A percentile compares a stretch with the other conserved stretches of the same genome.
phyloP scores from a whole-genome alignment of 192 early-diverging fungal genomes.

The Pilobolus umbonatus region DNA sequence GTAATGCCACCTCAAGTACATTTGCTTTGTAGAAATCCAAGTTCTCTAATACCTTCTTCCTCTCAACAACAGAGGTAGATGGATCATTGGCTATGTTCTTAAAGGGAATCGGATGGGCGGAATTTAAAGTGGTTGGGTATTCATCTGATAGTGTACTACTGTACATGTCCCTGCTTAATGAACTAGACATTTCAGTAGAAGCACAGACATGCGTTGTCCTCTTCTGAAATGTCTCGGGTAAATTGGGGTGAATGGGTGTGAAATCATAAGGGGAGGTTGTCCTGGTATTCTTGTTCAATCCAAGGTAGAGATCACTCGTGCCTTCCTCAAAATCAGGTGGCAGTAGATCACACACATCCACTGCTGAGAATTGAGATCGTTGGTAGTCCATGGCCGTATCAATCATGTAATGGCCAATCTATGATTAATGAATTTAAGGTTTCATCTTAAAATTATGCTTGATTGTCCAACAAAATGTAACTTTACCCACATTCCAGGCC shows the following conservation, averaged over 20 bases:
- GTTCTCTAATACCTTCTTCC: constrained; percentile 7
- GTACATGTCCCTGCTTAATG: neutral
- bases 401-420: constrained; percentile 20
- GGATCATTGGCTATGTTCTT: neutral
- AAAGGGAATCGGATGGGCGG: neutral
- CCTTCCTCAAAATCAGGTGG: constrained; percentile 5
- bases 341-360: constrained; percentile 22
- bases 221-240: neutral
- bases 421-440: neutral
- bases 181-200: too few relatives aligned
- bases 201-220: neutral
- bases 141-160: too few relatives aligned
- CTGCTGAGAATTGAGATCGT: constrained; percentile 11
- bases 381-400: constrained; percentile 30
- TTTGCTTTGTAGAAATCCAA: constrained; percentile 16
- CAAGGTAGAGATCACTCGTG: neutral
- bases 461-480: neutral
- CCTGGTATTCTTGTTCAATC: neutral
- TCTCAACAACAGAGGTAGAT: neutral
- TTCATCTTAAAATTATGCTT: neutral
- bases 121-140: neutral
- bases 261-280: neutral
- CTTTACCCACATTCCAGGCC: constrained; percentile 27
- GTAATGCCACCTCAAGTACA: neutral
- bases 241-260: constrained; percentile 1